A percentile compares a stretch with the other conserved stretches of the same genome.
phyloP scores from a whole-genome alignment of 2,329 filamentous ascomycete genomes.

The Hirsutella thompsonii region DNA sequence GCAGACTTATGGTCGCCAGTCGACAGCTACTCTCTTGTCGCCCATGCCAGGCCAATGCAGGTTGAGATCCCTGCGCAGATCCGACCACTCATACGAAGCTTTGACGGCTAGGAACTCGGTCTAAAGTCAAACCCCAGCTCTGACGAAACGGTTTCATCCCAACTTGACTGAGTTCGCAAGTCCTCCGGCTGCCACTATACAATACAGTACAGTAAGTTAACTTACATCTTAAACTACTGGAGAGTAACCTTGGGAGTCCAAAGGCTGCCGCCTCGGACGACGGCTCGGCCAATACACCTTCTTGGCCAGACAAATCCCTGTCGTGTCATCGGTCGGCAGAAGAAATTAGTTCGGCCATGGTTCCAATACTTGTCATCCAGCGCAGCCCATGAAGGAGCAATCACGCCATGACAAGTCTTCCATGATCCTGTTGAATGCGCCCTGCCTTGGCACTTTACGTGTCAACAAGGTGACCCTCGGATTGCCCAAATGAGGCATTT shows the following conservation, averaged over 20 bases:
- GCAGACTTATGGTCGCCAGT: no score
- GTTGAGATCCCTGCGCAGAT: slow-evolving; percentile 7
- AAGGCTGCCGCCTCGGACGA: no score
- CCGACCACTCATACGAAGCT: no score
- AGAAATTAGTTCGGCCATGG: no score
- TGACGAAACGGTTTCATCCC: slow-evolving; percentile 6
- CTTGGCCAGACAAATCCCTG: background rate
- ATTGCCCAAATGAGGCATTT: background rate
- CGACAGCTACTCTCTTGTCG: background rate
- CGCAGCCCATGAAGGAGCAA: background rate
- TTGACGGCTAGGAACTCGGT: background rate
- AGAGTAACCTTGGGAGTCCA: no score
- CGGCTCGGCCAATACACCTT: background rate
- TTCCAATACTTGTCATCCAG: background rate
- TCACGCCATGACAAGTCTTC: slow-evolving; percentile 2
- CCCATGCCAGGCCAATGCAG: background rate
- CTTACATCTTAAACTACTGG: no score
- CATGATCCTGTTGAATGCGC: background rate
- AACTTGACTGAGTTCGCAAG: slow-evolving; percentile 3
- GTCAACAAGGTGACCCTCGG: background rate
- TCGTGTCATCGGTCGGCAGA: background rate
- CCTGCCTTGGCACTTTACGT: background rate
- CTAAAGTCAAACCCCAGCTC: background rate
- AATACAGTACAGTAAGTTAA: no score
- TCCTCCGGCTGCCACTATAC: no score